Conservation (phyloP, 2,329 filamentous ascomycete genomes). For the Sclerotinia spermophila region DNA sequence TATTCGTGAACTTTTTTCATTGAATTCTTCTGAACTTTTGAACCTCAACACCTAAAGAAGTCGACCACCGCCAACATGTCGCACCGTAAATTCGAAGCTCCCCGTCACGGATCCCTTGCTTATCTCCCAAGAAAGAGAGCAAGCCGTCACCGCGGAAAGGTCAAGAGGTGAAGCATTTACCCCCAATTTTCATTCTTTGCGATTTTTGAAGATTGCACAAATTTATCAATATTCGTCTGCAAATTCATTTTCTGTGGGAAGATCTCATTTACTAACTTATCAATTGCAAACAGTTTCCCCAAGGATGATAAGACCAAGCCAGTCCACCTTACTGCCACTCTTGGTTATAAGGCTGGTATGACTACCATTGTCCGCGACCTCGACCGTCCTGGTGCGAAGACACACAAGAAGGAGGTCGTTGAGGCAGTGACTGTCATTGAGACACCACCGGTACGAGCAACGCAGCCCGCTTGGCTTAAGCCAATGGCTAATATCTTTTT, state of each 20-base stretch:
- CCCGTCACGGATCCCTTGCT: slow-evolving; percentile 90
- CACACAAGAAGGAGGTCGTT: slow-evolving; percentile 98
- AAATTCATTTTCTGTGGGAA: neutral
- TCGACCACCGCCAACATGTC: slow-evolving; percentile 27
- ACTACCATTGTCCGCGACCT: slow-evolving; percentile 95
- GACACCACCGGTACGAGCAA: slow-evolving; percentile 92
- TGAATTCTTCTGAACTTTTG: slow-evolving; percentile 16
- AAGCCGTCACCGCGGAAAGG: slow-evolving; percentile 91
- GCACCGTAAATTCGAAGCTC: slow-evolving; percentile 51
- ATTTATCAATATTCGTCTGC: neutral
- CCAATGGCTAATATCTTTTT: slow-evolving; percentile 66
- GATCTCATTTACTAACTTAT: slow-evolving; percentile 11
- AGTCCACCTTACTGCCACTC: slow-evolving; percentile 94
- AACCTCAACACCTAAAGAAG: slow-evolving; percentile 19
- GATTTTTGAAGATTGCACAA: slow-evolving; percentile 6
- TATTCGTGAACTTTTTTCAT: slow-evolving; percentile 15
- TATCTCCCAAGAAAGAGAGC: slow-evolving; percentile 89
- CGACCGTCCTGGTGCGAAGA: slow-evolving; percentile 97
- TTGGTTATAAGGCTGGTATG: slow-evolving; percentile 99
- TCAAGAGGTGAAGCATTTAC: slow-evolving; percentile 77
- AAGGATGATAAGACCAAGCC: slow-evolving; percentile 99
- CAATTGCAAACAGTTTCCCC: slow-evolving; percentile 64
- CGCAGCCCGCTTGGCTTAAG: slow-evolving; percentile 74
- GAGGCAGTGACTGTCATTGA: slow-evolving; percentile 85
- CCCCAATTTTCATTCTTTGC: slow-evolving; percentile 17